Base-by-base conservation (phyloP, 2,329 filamentous ascomycete species). In the Sporothrix brunneoviolacea region DNA sequence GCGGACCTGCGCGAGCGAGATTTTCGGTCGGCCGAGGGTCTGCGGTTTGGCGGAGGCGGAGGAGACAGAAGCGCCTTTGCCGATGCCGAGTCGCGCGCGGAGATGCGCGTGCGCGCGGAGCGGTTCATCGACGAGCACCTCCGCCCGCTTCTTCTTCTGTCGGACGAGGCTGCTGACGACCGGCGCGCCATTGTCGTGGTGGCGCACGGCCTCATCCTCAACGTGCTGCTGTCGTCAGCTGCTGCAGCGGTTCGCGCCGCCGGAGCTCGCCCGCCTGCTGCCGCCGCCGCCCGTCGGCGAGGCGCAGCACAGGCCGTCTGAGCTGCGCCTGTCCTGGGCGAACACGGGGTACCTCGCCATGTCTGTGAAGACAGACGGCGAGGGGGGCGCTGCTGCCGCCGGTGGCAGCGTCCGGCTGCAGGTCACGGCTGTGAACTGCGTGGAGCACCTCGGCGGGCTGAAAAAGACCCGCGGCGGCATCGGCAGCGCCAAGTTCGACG, bases 401-500 rank as follows among this genome's bases (percentile, higher is more conserved):
- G 12, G 8, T 15, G 33, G 24, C 15, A n/a, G n/a, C n/a, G 18
- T 57, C 22, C 48, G 55, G 22, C 54, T 76, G 49, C 61, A 55
- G 22, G 73, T 94, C 24, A 65, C 78, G 40, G 71, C 71, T 5
- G 74, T 89, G 55, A 91, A 95, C 62, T 79, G 77, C 54, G 76
- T 79, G 53, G 76, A 80, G 4, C 91, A 96, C 66, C 76, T 95
- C 3, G 68, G 71, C 39, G 81, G 83, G 24, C 70, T 95, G 52
- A 91, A 84, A 64, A 86, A 88, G 65, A 91, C 88, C 8, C 74
- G 84, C 21, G 88, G 88, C 27, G 90, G 90, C 4, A 86, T 95
- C 51, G 89, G 89, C 49, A 93, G 85, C 59, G 76, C 86, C 35
- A 75, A 77, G 50, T 83, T 88, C 62, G 90, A 96, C 63, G 74